Evolutionary conservation across 208 protist species (phyloP), one percentile per base, ranked within the genome.

Genomic region (Lotmaria passim): DNA sequence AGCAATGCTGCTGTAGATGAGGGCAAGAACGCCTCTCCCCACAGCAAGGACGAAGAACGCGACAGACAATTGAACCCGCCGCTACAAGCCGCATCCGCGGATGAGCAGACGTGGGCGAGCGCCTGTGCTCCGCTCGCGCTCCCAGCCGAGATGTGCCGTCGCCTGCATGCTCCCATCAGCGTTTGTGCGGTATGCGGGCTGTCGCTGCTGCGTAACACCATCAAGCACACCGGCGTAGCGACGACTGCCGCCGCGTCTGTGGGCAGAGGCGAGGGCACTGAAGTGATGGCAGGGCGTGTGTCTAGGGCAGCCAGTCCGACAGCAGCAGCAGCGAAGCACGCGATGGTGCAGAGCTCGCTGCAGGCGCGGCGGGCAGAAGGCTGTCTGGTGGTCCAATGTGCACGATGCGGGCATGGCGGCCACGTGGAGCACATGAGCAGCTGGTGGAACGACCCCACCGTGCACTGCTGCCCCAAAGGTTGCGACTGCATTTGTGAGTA

Each of bases 401-500:
- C 76, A 15, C 78, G 72, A 31, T 94, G 89, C 64, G 89, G 89
- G 2, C 89, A 94, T 61, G 89, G 89, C 28, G 89, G 89, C 1
- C 89, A 94, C 34, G 81, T 89, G 28, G 79, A 83, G 43, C 89
- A 94, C 60, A 84, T 94, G 36, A 69, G 73, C 55, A 82, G 61
- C 43, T 93, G 89, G 89, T 94, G 89, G 86, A 60, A 73, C n/a
- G 74, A 87, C 43, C 57, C 73, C 17, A 83, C 51, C 21, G 84
- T 92, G 53, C 58, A 52, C 33, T 82, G 78, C 57, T 94, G 89
- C 59, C 89, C 89, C 0, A 87, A 82, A 56, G 89, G 89, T 7
- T 94, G 89, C 60, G 80, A 79, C 38, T 94, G 89, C 72, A 38
- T 71, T 26, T 93, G 88, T 44, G 63, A 84, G 15, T 93, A 93